Conservation (phyloP, 768 basidiomycete genomes). For the Amanita rimosa region DNA sequence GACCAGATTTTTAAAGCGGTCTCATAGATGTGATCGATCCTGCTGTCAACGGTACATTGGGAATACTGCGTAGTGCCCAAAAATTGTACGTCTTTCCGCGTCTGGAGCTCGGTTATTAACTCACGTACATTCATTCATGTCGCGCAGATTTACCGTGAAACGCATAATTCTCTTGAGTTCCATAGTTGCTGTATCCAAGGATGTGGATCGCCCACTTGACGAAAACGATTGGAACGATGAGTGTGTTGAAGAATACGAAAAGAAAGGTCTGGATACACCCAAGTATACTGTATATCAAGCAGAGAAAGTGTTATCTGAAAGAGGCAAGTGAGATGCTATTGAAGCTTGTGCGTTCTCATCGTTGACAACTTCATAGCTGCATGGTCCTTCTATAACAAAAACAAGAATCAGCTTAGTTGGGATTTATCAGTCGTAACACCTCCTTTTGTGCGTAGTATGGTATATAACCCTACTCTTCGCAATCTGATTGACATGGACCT, state of each 20-base stretch:
- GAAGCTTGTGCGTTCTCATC: too few species aligned
- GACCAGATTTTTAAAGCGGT: too few species aligned
- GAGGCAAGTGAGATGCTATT: constrained; percentile 19
- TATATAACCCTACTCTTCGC: not conserved
- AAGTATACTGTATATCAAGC: constrained; percentile 40
- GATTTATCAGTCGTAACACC: constrained; percentile 45
- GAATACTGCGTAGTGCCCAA: constrained; percentile 49
- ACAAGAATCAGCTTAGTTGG: constrained; percentile 21
- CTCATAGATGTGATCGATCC: constrained; percentile 52
- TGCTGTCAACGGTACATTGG: constrained; percentile 60
- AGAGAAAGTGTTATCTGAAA: constrained; percentile 60
- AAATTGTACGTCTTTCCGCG: constrained; percentile 28
- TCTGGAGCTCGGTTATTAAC: too few species aligned
- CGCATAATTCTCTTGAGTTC: constrained; percentile 65
- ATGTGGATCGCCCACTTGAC: constrained; percentile 19
- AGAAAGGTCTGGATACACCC: constrained; percentile 34
- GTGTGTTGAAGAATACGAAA: constrained; percentile 30
- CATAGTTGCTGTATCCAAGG: constrained; percentile 8
- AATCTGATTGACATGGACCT: not conserved
- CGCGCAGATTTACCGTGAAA: constrained; percentile 29
- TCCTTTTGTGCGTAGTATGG: constrained; percentile 36
- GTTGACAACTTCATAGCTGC: constrained; percentile 18
- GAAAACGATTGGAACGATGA: constrained; percentile 56
- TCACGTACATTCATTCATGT: not conserved
- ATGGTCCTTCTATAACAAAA: constrained; percentile 27